Evolutionary conservation across 83 land plant genomes (phyloP), one percentile per base, ranked within the genome.

Genomic region (Diphasiastrum complanatum): DNA sequence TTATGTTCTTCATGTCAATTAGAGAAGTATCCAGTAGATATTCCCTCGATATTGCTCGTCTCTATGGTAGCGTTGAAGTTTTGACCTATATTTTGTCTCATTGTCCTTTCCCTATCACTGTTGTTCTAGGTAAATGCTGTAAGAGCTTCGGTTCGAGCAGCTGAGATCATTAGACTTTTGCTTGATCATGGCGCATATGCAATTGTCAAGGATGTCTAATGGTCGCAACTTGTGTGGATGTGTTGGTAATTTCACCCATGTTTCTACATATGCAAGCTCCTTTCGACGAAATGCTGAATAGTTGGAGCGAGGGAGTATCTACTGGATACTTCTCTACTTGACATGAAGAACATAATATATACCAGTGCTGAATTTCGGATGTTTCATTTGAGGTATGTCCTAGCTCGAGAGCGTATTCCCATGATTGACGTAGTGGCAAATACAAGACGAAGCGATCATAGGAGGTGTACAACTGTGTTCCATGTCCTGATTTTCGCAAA

Each of bases 111-210:
- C n/a, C n/a, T n/a, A n/a, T n/a, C n/a, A n/a, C n/a, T n/a, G n/a
- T n/a, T n/a, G n/a, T n/a, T 25, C 68, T 73, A 1, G 91, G 83
- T 60, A 60, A 69, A 33, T 31, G 85, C 72, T 1, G 75, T 81
- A 40, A 87, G 95, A 47, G 91, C 87, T 0, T 59, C 87, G n/a
- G 20, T 20, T 5, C 25, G 65, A 25, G 69, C 77, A 0, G 31
- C 57, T 12, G 78, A 76, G 61, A 47, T 57, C 5, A 81, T 74
- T 11, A 70, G 66, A 75, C 63, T 85, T 37, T 53, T 85, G 71
- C 63, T 82, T 23, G 74, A 64, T 14, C 69, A 78, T 37, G 67
- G 72, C 27, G 86, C 83, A n/a, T 78, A 85, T 48, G 36, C 47
- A 0, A 61, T 60, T 58, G 45, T 53, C 23, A 35, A 76, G 35